Evolutionary conservation across 2,329 filamentous ascomycete genomes (phyloP).

Genomic region (Aureobasidium lini): DNA sequence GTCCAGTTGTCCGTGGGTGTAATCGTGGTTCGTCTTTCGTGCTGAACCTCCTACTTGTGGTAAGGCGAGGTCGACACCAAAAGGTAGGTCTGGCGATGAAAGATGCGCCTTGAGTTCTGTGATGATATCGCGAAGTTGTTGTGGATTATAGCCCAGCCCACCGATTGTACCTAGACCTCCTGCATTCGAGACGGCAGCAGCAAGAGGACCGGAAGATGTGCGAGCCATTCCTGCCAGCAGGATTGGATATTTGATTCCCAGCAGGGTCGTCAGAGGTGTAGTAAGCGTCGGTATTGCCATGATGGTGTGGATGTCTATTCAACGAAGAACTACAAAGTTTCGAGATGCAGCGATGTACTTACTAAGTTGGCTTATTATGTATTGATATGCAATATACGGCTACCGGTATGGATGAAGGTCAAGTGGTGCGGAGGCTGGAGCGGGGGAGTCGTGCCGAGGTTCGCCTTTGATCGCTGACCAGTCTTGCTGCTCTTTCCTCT

Average conservation of each 20-base stretch:
- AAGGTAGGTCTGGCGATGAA: slow-evolving; percentile 60
- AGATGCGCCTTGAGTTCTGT: slow-evolving; percentile 77
- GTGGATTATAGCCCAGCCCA: slow-evolving; percentile 61
- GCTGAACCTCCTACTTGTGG: slow-evolving; percentile 80
- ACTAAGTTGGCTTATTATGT: neutral
- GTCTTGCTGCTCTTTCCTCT: neutral
- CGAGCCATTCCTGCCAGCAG: slow-evolving; percentile 91
- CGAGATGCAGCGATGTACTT: neutral
- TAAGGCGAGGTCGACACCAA: slow-evolving; percentile 85
- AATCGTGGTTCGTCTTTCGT: slow-evolving; percentile 90
- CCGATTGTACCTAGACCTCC: slow-evolving; percentile 66
- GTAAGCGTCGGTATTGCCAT: slow-evolving; percentile 45
- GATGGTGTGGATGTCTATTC: neutral
- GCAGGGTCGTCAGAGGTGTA: slow-evolving; percentile 69
- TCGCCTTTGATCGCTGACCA: neutral
- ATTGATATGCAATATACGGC: neutral
- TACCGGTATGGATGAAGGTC: neutral
- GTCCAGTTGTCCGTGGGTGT: slow-evolving; percentile 81
- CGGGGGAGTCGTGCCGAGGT: slow-evolving; percentile 3
- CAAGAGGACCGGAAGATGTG: slow-evolving; percentile 68
- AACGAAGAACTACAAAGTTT: no score
- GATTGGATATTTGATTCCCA: slow-evolving; percentile 81
- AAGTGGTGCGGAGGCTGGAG: slow-evolving; percentile 2
- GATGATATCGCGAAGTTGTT: slow-evolving; percentile 71
- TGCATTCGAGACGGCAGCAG: slow-evolving; percentile 81